Percentiles rank a stretch among this genome's conserved stretches.
Evolutionary conservation across 2,329 filamentous ascomycete species (phyloP).

Genomic region (Botrytis deweyae): DNA sequence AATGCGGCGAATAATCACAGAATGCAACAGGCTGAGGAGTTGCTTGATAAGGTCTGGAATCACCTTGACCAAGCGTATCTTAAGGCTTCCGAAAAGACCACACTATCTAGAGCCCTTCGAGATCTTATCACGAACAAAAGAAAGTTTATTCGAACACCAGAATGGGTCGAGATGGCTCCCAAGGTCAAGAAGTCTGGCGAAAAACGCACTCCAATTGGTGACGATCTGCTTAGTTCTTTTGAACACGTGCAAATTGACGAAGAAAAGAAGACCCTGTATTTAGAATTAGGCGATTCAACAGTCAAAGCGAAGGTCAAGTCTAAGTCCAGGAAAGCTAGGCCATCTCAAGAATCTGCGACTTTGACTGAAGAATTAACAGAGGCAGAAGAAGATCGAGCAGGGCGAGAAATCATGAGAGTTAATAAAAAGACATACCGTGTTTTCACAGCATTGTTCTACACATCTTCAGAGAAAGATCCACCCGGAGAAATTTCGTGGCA

Average conservation of each 20-base stretch:
- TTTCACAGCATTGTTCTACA: not conserved
- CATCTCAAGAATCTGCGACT: no score
- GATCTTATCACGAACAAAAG: not conserved
- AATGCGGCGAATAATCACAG: not conserved
- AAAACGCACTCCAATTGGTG: no score
- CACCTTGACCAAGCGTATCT: not conserved
- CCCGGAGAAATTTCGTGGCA: constrained; percentile 1
- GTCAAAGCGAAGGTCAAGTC: not conserved
- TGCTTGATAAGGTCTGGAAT: not conserved
- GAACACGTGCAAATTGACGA: not conserved
- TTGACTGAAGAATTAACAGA: not conserved
- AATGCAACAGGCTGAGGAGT: not conserved
- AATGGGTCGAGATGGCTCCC: not conserved
- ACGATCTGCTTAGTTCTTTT: not conserved
- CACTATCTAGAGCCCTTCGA: not conserved
- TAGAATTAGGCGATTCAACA: not conserved
- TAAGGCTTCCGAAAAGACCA: not conserved
- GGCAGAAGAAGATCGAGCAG: not conserved
- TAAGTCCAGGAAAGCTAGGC: not conserved
- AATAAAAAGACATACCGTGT: not conserved
- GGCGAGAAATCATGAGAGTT: not conserved
- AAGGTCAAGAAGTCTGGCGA: not conserved
- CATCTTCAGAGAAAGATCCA: not conserved
- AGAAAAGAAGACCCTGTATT: not conserved
- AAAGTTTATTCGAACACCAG: not conserved